Conservation (phyloP, 2,329 filamentous ascomycete genomes). For the Trichoderma harzianum region DNA sequence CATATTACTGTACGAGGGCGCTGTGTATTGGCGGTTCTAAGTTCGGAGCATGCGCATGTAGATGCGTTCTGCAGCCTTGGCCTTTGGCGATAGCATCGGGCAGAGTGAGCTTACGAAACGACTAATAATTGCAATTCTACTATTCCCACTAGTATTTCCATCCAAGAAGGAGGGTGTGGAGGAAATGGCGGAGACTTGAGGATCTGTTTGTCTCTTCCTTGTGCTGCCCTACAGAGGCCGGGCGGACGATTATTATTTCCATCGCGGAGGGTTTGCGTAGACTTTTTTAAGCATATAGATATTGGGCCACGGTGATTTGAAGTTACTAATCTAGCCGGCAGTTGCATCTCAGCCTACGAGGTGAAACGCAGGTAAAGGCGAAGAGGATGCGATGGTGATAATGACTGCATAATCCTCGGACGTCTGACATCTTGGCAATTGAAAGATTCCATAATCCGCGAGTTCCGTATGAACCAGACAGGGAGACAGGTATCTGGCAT, state of each 20-base stretch:
- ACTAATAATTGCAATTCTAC: background rate
- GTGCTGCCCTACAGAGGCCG: background rate
- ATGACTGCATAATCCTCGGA: background rate
- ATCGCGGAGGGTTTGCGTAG: background rate
- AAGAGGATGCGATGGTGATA: background rate
- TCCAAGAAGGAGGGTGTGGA: background rate
- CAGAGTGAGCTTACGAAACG: background rate
- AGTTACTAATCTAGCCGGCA: background rate
- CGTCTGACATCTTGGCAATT: background rate
- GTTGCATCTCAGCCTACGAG: background rate
- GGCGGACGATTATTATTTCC: background rate
- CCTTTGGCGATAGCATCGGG: background rate
- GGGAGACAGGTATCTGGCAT: background rate
- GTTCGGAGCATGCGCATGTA: background rate
- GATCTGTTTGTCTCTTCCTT: background rate
- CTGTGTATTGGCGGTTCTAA: background rate
- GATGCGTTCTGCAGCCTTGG: background rate
- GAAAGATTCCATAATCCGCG: background rate
- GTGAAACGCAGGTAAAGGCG: background rate
- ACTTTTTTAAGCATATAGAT: background rate
- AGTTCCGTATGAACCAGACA: background rate
- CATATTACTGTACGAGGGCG: background rate
- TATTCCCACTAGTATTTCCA: background rate
- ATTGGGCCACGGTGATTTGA: background rate
- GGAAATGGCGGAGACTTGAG: background rate